phyloP scores from a whole-genome alignment of 768 basidiomycete genomes.

The Mycena amicta region DNA sequence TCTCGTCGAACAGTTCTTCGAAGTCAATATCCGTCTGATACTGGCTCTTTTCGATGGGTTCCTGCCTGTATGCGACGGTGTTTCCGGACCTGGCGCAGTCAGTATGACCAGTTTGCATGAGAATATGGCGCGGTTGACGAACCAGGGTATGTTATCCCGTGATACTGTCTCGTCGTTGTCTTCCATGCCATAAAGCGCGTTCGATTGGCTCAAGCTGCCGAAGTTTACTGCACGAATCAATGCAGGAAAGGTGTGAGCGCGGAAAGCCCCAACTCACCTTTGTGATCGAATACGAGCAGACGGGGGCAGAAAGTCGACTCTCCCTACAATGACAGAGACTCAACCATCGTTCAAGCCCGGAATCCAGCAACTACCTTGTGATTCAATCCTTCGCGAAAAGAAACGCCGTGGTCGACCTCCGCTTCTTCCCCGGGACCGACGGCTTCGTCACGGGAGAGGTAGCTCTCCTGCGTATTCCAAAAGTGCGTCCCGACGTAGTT shows the following conservation, averaged over 20 bases:
- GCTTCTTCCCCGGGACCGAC: constrained; percentile 37
- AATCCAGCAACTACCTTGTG: constrained; percentile 41
- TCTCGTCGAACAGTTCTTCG: constrained; percentile 17
- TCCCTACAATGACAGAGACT: constrained; percentile 38
- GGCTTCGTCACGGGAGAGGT: constrained; percentile 49
- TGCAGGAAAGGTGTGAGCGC: not conserved
- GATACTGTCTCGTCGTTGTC: constrained; percentile 25
- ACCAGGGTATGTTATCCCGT: constrained; percentile 9
- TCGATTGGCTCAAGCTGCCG: constrained; percentile 53
- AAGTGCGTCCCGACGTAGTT: constrained; percentile 78
- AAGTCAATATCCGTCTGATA: constrained; percentile 51
- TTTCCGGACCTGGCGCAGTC: constrained; percentile 16
- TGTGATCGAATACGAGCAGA: constrained; percentile 66
- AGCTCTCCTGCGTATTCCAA: constrained; percentile 80
- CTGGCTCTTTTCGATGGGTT: constrained; percentile 51
- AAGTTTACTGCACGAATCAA: constrained; percentile 63
- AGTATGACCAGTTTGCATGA: too few relatives aligned
- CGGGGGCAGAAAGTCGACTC: constrained; percentile 59
- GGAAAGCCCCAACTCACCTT: constrained; percentile 44
- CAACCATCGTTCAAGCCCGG: not conserved
- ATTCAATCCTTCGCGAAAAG: constrained; percentile 65
- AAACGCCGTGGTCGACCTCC: constrained; percentile 54
- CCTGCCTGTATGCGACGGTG: constrained; percentile 53
- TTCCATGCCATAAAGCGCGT: constrained; percentile 41
- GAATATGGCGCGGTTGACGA: not conserved